These are phyloP conservation scores for Termitomyces sp. DNA, from an alignment of 768 basidiomycete species.

Conservation along the genomic window DNA sequence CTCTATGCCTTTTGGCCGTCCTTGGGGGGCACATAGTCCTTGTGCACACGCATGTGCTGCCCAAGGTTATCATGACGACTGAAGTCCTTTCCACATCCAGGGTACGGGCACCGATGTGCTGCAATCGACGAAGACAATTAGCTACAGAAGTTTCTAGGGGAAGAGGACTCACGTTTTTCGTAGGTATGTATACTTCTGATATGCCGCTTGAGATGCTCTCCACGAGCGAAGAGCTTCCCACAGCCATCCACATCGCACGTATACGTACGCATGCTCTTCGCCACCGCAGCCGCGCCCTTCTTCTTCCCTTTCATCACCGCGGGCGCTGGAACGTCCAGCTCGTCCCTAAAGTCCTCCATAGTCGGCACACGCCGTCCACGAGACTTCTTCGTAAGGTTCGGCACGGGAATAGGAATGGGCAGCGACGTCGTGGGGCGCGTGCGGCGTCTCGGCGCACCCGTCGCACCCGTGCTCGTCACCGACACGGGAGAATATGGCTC, in stretches of 20 bases:
- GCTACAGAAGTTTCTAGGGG: background rate
- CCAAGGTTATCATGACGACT: slow-evolving; percentile 85
- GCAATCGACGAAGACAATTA: slow-evolving; percentile 8
- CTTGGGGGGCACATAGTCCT: slow-evolving; percentile 37
- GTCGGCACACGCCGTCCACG: slow-evolving; percentile 48
- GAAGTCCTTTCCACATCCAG: slow-evolving; percentile 80
- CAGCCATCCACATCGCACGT: slow-evolving; percentile 70
- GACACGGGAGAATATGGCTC: slow-evolving; percentile 6
- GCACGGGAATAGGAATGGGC: slow-evolving; percentile 42
- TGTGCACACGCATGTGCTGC: slow-evolving; percentile 86
- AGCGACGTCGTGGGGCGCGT: slow-evolving; percentile 22
- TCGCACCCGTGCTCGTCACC: background rate
- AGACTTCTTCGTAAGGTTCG: slow-evolving; percentile 47
- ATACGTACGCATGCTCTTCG: slow-evolving; percentile 42
- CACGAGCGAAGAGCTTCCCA: slow-evolving; percentile 74
- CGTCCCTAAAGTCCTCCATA: slow-evolving; percentile 21
- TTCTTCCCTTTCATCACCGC: slow-evolving; percentile 15
- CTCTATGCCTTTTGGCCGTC: slow-evolving; percentile 11
- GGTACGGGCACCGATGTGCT: slow-evolving; percentile 82
- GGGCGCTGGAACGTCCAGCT: background rate
- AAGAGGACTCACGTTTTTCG: slow-evolving; percentile 66
- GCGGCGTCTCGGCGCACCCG: slow-evolving; percentile 8
- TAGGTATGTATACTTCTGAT: slow-evolving; percentile 77
- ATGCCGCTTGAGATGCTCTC: slow-evolving; percentile 82
- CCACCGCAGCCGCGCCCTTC: slow-evolving; percentile 4